Conservation (phyloP, 768 basidiomycete species). For the Mycena floridula region DNA sequence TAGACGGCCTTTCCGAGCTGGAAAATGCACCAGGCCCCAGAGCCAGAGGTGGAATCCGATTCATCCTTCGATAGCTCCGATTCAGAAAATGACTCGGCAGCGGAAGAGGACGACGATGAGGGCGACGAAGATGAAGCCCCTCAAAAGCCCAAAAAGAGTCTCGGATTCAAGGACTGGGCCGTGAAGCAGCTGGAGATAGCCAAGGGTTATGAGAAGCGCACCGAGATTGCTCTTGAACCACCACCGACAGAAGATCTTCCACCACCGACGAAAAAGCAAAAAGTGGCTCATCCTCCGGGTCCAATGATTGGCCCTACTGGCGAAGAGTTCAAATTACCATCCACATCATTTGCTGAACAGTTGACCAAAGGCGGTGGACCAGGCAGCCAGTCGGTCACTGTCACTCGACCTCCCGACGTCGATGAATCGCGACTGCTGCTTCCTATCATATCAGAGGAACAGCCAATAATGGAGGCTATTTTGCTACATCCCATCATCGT, state of each 20-base stretch:
- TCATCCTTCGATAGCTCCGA: constrained; percentile 76
- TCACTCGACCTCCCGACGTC: constrained; percentile 64
- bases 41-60: constrained; percentile 37
- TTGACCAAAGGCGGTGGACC: constrained; percentile 18
- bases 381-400: constrained; percentile 38
- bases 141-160: constrained; percentile 28
- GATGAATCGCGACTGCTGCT: constrained; percentile 72
- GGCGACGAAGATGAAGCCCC: constrained; percentile 16
- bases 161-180: constrained; percentile 89
- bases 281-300: constrained; percentile 22
- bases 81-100: constrained; percentile 52
- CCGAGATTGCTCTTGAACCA: constrained; percentile 6
- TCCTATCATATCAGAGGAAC: constrained; percentile 91
- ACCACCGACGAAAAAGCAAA: constrained; percentile 44
- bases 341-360: constrained; percentile 56
- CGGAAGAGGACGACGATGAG: constrained; percentile 13
- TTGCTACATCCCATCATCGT: constrained; percentile 81
- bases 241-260: constrained; percentile 3
- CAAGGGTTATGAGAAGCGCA: constrained; percentile 28
- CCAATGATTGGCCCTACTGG: constrained; percentile 79
- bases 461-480: constrained; percentile 89
- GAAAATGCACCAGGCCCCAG: constrained; percentile 26
- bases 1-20: constrained; percentile 44
- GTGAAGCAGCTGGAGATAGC: constrained; percentile 59
- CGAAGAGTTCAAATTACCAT: constrained; percentile 58